Percentiles rank a stretch among this genome's conserved stretches.
Conservation (phyloP, 768 basidiomycete species). For the Rhodotorula graminis region DNA sequence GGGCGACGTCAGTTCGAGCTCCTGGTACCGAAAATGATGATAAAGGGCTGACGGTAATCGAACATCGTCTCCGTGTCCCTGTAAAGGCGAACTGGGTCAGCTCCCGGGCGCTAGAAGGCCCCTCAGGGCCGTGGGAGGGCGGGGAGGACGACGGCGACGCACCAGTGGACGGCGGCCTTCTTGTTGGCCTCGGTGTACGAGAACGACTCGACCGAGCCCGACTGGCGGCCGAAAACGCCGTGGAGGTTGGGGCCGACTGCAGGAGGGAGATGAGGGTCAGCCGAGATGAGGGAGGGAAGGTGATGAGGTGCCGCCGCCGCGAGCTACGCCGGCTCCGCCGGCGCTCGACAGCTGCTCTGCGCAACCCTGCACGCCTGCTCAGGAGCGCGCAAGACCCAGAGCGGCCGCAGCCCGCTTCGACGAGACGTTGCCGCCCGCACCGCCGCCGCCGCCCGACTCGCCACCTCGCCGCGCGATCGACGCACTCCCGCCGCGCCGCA, state of each 20-base stretch:
- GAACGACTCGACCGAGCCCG: constrained; percentile 78
- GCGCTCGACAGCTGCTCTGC: no score
- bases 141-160: constrained; percentile 1
- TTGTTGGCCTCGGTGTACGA: constrained; percentile 83
- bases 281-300: no score
- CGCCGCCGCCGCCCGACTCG: background rate
- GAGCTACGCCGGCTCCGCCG: no score
- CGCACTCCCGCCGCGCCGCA: no score
- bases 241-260: constrained; percentile 94
- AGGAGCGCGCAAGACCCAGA: no score
- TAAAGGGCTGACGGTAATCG: constrained; percentile 55
- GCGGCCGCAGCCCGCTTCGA: no score
- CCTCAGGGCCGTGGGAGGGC: background rate
- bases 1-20: no score
- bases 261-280: constrained; percentile 45
- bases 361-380: no score
- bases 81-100: background rate
- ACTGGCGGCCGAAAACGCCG: constrained; percentile 55
- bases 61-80: constrained; percentile 72
- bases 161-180: constrained; percentile 86
- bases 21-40: background rate
- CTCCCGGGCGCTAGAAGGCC: background rate
- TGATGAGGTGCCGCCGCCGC: no score
- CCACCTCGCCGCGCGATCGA: background rate
- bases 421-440: background rate